Percentiles rank a stretch among this genome's conserved stretches.
phyloP scores from a whole-genome alignment of 1,284 basidiomycete genomes.

The Prillingera fragicola region DNA sequence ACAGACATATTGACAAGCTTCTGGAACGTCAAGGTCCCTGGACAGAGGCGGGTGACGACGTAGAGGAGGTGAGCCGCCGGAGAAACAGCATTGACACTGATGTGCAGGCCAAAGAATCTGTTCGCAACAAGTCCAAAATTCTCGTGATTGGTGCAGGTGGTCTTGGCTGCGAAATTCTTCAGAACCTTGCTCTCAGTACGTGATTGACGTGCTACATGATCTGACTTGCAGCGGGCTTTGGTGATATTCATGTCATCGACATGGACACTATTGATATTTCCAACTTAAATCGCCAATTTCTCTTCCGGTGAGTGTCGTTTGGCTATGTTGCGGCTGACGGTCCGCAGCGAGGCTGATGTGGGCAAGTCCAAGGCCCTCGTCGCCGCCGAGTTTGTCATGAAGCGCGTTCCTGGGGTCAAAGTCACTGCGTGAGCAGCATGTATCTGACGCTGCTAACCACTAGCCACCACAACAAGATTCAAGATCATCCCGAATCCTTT shows the following conservation, averaged over 20 bases:
- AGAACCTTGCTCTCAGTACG: constrained; percentile 72
- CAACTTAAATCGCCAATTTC: constrained; percentile 96
- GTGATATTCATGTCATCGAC: constrained; percentile 98
- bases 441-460: too few species aligned
- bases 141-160: constrained; percentile 96
- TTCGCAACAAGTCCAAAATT: constrained; percentile 79
- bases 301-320: constrained; percentile 70
- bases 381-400: constrained; percentile 93
- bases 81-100: constrained; percentile 1
- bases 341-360: constrained; percentile 63
- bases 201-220: background rate
- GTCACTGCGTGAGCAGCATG: constrained; percentile 83
- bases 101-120: constrained; percentile 74
- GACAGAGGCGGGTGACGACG: constrained; percentile 36
- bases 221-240: constrained; percentile 68
- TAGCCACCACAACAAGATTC: constrained; percentile 94
- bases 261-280: constrained; percentile 99
- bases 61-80: constrained; percentile 24
- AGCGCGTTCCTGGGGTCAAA: constrained; percentile 82
- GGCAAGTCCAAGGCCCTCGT: constrained; percentile 89
- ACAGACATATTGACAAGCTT: constrained; percentile 35
- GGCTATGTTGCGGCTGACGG: background rate
- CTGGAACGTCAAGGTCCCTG: constrained; percentile 43
- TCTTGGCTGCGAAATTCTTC: constrained; percentile 88
- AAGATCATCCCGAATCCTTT: constrained; percentile 93